These are phyloP conservation scores for Clonostachys solani DNA, from an alignment of 2,329 filamentous ascomycete genomes.

Conservation along the genomic window DNA sequence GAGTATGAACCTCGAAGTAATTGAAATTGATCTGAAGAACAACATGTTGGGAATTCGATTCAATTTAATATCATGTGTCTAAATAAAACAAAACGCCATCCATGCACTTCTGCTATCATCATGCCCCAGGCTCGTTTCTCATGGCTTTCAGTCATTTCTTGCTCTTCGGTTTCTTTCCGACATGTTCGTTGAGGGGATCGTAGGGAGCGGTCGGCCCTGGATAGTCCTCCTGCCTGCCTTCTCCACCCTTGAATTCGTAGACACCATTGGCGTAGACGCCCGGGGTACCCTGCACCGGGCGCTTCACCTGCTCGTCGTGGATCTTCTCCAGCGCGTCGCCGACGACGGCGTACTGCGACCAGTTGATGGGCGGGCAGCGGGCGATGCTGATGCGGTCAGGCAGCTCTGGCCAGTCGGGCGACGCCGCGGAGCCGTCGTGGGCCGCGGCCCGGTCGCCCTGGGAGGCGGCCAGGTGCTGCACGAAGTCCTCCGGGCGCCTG, in stretches of 20 bases:
- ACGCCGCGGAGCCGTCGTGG: constrained; percentile 5
- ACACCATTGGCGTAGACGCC: constrained; percentile 37
- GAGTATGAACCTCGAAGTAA: no score
- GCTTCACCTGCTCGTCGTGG: constrained; percentile 71
- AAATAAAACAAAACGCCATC: no score
- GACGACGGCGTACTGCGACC: constrained; percentile 89
- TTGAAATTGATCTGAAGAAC: no score
- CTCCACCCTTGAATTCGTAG: constrained; percentile 45
- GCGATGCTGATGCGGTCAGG: constrained; percentile 64
- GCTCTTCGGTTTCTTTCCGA: constrained; percentile 1
- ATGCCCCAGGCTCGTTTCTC: no score
- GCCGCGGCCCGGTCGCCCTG: constrained; percentile 10
- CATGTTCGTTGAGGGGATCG: constrained; percentile 42
- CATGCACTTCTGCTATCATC: no score
- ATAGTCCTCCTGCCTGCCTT: constrained; percentile 37
- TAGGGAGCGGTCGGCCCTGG: constrained; percentile 54
- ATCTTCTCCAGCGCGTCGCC: constrained; percentile 75
- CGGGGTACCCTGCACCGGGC: constrained; percentile 55
- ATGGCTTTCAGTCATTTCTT: constrained; percentile 1
- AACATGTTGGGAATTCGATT: no score
- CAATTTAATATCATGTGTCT: no score
- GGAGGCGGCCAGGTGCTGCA: constrained; percentile 52
- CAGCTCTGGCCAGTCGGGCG: not conserved
- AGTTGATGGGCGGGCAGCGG: constrained; percentile 86
- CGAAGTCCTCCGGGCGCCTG: constrained; percentile 67